Conservation (phyloP, 2,329 filamentous ascomycete species). For the Penicillium vulpinum region DNA sequence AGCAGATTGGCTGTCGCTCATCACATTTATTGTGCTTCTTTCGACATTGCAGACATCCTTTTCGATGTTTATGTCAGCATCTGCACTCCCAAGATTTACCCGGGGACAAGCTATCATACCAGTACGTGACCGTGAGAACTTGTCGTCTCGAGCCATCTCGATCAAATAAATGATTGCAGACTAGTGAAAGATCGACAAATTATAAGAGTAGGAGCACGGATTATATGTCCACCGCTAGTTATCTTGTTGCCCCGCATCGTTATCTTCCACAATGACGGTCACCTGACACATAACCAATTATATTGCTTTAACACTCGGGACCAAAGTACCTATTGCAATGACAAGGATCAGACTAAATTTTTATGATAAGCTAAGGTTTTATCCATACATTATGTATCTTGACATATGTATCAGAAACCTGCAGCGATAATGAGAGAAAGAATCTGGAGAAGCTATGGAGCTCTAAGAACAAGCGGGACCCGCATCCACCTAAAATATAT, state of each 20-base stretch:
- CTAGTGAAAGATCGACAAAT: neutral
- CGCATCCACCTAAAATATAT: neutral
- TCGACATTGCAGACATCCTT: constrained; percentile 25
- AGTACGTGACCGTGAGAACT: constrained; percentile 21
- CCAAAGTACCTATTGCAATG: neutral
- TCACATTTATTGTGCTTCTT: constrained; percentile 26
- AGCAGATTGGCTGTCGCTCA: constrained; percentile 17
- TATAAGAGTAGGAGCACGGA: neutral
- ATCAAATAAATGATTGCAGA: neutral
- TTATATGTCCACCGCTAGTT: neutral
- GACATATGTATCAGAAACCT: too few species aligned
- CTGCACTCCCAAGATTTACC: neutral
- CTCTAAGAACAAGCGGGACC: too few species aligned
- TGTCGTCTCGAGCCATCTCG: constrained; percentile 18
- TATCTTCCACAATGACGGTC: constrained; percentile 11
- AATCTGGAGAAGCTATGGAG: neutral
- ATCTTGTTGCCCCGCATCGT: constrained; percentile 15
- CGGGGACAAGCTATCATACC: constrained; percentile 9
- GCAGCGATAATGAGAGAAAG: too few species aligned
- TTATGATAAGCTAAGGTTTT: neutral
- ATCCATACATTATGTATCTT: neutral
- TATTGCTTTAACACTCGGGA: neutral
- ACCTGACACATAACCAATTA: constrained; percentile 17
- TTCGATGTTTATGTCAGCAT: neutral
- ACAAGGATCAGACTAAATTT: neutral